Base-by-base conservation (phyloP, 371 early-diverging fungal genomes). In the Mortierella sp. region DNA sequence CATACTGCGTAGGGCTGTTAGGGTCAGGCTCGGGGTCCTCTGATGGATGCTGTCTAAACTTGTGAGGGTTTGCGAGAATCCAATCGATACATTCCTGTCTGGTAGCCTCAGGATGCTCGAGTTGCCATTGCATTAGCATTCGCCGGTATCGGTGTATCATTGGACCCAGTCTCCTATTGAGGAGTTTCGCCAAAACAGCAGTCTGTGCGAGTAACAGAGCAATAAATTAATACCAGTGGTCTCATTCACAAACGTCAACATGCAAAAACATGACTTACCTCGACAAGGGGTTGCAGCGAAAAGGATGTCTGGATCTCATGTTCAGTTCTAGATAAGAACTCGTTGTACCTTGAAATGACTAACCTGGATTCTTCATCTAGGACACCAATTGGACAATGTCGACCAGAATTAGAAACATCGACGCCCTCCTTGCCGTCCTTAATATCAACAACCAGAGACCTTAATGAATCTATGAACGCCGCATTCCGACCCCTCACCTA, bases 51-150 rank as follows among this genome's bases (percentile, higher is more conserved):
- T 54, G 55, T 49, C 27, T 2, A 25, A 63, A 63, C 24, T 37
- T 40, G 10, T 56, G 19, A 7, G n/a, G 44, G 40, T 67, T 60
- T 14, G 46, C 52, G 21, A 44, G 31, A 19, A 71, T 54, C 72
- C 72, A 71, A n/a, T 40, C 51, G 40, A 46, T 31, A 34, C 72
- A 71, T 2, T 65, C 61, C 8, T 65, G 61, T 31, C 65, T 71
- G 3, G 72, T 53, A 3, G 48, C 40, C 4, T 49, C n/a, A 0
- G 72, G 72, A 29, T 71, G 48, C 19, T 52, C 45, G 19, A 70
- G 60, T 44, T 63, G 71, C 71, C 71, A 70, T 4, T n/a, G 48
- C 63, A 63, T 63, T 25, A 70, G 34, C 1, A 2, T 25, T 3
- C 57, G 58, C 17, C 57, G 65, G 16, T 45, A 52, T 34, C 14